A percentile compares a stretch with the other conserved stretches of the same genome.
phyloP scores from a whole-genome alignment of 2,329 filamentous ascomycete species.

The Colletotrichum sidae region DNA sequence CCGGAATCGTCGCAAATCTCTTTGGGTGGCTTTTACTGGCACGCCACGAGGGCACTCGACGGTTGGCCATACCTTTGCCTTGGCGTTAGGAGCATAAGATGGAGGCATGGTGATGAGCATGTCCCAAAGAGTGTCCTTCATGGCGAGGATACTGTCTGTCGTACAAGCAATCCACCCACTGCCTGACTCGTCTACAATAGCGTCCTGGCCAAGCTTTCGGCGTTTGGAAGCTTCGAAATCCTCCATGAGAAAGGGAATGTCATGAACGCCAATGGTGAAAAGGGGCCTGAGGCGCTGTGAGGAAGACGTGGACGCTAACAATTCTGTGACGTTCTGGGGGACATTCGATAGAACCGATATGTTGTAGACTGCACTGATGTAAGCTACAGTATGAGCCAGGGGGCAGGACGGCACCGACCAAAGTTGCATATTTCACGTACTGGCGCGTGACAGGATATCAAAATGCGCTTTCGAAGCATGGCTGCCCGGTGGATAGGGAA shows the following conservation, averaged over 20 bases:
- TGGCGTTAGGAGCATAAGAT: conserved; percentile 66
- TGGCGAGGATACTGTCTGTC: conserved; percentile 90
- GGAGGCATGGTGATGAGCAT: conserved; percentile 86
- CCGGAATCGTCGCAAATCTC: conserved; percentile 85
- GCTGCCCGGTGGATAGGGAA: conserved; percentile 93
- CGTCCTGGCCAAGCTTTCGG: conserved; percentile 49
- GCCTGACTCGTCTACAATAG: conserved; percentile 59
- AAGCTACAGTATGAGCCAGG: background rate
- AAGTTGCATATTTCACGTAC: conserved; percentile 90
- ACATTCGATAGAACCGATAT: conserved; percentile 94
- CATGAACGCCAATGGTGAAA: conserved; percentile 94
- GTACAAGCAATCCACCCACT: conserved; percentile 93
- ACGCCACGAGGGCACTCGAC: conserved; percentile 75
- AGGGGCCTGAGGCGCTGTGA: conserved; percentile 79
- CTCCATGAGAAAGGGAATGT: conserved; percentile 82
- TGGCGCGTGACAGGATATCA: conserved; percentile 87
- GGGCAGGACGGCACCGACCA: conserved; percentile 64
- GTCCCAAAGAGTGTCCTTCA: conserved; percentile 90
- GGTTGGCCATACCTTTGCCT: conserved; percentile 78
- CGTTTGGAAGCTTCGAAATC: conserved; percentile 63
- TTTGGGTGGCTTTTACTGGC: conserved; percentile 85
- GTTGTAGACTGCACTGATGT: conserved; percentile 78
- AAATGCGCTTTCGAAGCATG: conserved; percentile 85
- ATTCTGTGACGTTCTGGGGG: conserved; percentile 77
- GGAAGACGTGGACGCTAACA: conserved; percentile 72